These are phyloP conservation scores for Geotrichum phurueaensis DNA, from an alignment of 1,139 yeast species.

Conservation along the genomic window DNA sequence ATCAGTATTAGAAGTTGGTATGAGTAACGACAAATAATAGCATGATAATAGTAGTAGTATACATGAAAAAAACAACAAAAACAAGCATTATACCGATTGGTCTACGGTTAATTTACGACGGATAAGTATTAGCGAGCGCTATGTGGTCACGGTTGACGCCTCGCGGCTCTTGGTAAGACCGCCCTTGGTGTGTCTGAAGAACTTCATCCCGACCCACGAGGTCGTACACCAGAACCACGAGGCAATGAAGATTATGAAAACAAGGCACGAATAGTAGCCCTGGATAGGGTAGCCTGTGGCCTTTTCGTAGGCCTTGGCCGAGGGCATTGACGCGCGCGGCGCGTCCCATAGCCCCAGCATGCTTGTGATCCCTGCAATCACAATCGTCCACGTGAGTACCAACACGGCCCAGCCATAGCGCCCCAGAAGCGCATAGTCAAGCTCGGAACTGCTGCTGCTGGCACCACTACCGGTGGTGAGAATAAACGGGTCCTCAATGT, in stretches of 20 bases:
- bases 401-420: conserved; percentile 29
- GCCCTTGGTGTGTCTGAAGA: conserved; percentile 71
- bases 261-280: conserved; percentile 46
- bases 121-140: background rate
- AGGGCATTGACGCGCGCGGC: background rate
- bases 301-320: conserved; percentile 26
- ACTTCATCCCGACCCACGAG: conserved; percentile 73
- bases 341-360: conserved; percentile 27
- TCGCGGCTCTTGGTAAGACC: conserved; percentile 21
- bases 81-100: background rate
- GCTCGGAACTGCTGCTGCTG: background rate
- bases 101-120: background rate
- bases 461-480: background rate
- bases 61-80: background rate
- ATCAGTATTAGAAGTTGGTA: background rate
- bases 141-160: background rate
- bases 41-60: background rate
- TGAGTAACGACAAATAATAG: background rate
- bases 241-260: conserved; percentile 49
- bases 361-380: conserved; percentile 28
- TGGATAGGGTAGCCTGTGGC: conserved; percentile 37
- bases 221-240: conserved; percentile 72
- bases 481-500: background rate
- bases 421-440: conserved; percentile 11
- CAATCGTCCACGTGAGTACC: conserved; percentile 27